phyloP scores from a whole-genome alignment of 345 rosid species.

The Fremontodendron californicum region DNA sequence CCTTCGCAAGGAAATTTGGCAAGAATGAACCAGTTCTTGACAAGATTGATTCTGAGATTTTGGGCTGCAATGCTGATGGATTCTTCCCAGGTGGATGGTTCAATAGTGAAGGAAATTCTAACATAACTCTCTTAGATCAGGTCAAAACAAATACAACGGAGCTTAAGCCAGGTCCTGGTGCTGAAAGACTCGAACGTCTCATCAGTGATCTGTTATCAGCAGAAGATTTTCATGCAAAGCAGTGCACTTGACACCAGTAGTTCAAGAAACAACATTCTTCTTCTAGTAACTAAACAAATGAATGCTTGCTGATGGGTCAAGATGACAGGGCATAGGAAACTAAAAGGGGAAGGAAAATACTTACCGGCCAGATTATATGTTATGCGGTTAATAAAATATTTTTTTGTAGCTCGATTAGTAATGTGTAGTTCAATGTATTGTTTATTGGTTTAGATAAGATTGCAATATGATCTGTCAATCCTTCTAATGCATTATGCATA shows the following conservation, averaged over 20 bases:
- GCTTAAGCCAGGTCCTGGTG: conserved; percentile 70
- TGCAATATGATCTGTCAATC: not conserved
- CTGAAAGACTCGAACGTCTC: conserved; percentile 56
- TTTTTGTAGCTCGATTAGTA: conserved; percentile 16
- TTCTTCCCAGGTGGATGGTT: conserved; percentile 76
- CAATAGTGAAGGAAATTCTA: conserved; percentile 24
- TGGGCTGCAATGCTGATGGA: conserved; percentile 47
- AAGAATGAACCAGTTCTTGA: conserved; percentile 60
- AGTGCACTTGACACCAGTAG: conserved; percentile 48
- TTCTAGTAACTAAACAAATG: too few relatives aligned
- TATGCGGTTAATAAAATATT: not conserved
- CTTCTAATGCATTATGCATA: not conserved
- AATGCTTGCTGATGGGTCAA: not conserved
- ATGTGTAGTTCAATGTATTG: not conserved
- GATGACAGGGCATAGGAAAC: conserved; percentile 3
- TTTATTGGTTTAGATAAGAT: too few relatives aligned
- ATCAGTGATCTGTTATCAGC: conserved; percentile 47
- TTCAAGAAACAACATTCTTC: too few relatives aligned
- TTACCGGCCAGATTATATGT: not conserved
- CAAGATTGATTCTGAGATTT: conserved; percentile 74
- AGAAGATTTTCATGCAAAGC: conserved; percentile 45
- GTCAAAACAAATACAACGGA: conserved; percentile 30
- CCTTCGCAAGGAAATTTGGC: conserved; percentile 83
- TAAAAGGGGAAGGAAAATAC: conserved; percentile 12
- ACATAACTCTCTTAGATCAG: conserved; percentile 15